These are phyloP conservation scores for Clonostachys sp. DNA, from an alignment of 2,329 filamentous ascomycete species.

Conservation along the genomic window DNA sequence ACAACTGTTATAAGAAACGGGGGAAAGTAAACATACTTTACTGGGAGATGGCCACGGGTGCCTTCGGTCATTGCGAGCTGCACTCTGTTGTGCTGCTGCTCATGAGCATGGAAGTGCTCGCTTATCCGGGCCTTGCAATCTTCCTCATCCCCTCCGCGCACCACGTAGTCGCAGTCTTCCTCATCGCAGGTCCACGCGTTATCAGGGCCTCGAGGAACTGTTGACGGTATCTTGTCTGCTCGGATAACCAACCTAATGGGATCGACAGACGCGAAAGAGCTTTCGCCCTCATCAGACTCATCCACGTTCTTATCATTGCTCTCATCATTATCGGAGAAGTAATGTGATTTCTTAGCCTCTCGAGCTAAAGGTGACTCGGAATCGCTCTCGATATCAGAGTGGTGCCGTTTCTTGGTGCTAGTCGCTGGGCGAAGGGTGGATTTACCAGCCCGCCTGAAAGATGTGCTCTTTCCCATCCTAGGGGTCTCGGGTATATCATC, in stretches of 20 bases:
- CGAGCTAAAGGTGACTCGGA: constrained; percentile 26
- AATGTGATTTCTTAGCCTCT: constrained; percentile 25
- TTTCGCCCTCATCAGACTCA: constrained; percentile 9
- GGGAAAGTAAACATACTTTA: constrained; percentile 45
- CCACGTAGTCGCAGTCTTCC: constrained; percentile 58
- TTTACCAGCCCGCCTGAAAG: constrained; percentile 33
- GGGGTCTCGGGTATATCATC: constrained; percentile 9
- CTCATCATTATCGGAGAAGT: constrained; percentile 21
- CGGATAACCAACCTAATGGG: constrained; percentile 39
- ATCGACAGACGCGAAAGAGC: constrained; percentile 1
- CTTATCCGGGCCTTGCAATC: constrained; percentile 50
- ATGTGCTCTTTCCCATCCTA: constrained; percentile 19
- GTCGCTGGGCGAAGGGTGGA: constrained; percentile 36
- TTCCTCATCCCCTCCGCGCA: constrained; percentile 55
- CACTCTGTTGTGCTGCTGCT: constrained; percentile 44
- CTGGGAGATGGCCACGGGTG: constrained; percentile 45
- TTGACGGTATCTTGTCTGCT: constrained; percentile 43
- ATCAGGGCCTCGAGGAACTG: constrained; percentile 47
- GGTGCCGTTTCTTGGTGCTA: constrained; percentile 38
- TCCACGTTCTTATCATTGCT: constrained; percentile 21
- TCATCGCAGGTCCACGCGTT: constrained; percentile 64
- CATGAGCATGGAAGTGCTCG: constrained; percentile 57
- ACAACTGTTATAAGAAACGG: constrained; percentile 23
- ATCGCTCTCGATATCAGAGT: constrained; percentile 28
- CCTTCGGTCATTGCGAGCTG: constrained; percentile 54